These are phyloP conservation scores for Thozetella sp. DNA, from an alignment of 495 filamentous ascomycete species.

Conservation along the genomic window DNA sequence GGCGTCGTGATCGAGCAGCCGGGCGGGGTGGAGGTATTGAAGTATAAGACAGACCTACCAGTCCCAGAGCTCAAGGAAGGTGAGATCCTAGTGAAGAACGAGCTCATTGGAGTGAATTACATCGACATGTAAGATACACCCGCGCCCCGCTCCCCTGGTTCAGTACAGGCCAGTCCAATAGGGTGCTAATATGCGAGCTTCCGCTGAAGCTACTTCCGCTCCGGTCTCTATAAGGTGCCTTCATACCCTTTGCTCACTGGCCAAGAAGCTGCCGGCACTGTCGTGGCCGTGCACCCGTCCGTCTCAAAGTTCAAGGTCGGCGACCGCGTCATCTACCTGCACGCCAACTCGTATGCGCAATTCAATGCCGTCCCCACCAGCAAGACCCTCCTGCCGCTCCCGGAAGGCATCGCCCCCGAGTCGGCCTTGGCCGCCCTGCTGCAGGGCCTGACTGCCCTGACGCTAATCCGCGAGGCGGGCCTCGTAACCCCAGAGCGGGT, in stretches of 20 bases:
- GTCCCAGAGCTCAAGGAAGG: constrained; percentile 72
- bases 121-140: constrained; percentile 66
- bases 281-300: constrained; percentile 38
- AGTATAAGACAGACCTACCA: constrained; percentile 74
- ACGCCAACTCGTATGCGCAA: constrained; percentile 70
- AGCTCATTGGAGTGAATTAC: constrained; percentile 85
- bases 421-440: constrained; percentile 70
- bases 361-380: constrained; percentile 61
- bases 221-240: constrained; percentile 77
- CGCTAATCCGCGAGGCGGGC: constrained; percentile 78
- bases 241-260: constrained; percentile 78
- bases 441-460: constrained; percentile 86
- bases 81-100: constrained; percentile 83
- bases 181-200: not conserved
- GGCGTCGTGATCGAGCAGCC: constrained; percentile 73
- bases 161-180: not conserved
- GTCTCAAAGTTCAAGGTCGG: constrained; percentile 56
- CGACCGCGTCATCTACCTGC: constrained; percentile 69
- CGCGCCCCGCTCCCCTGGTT: constrained; percentile 3
- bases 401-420: constrained; percentile 59
- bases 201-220: constrained; percentile 80
- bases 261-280: constrained; percentile 67
- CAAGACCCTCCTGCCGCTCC: constrained; percentile 61
- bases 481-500: constrained; percentile 53
- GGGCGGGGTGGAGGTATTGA: constrained; percentile 78